Conservation (phyloP, 805 yeast genomes). For the Saccharomycopsis sp. region DNA sequence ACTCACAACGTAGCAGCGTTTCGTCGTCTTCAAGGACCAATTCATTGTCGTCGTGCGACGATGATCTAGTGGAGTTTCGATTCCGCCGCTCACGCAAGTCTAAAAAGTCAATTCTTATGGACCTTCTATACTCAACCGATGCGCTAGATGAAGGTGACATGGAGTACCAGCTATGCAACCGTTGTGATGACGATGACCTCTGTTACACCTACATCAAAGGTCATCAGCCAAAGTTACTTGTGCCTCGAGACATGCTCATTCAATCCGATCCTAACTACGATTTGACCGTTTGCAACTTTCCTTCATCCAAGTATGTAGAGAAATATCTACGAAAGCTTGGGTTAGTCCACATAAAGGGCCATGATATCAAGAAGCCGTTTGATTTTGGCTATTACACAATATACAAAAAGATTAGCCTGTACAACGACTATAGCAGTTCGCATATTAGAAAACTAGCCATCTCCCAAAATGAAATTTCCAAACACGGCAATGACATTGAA, state of each 20-base stretch:
- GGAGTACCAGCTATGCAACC: too few relatives aligned
- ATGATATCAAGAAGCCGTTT: constrained; percentile 3
- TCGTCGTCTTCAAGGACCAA: constrained; percentile 4
- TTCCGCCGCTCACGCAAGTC: not conserved
- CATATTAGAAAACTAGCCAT: too few relatives aligned
- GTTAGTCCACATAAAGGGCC: constrained; percentile 5
- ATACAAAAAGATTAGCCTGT: not conserved
- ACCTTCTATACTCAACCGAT: constrained; percentile 1
- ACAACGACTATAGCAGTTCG: too few relatives aligned
- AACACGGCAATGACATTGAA: not conserved
- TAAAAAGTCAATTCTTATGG: constrained; percentile 13
- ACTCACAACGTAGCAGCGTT: not conserved
- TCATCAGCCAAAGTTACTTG: not conserved
- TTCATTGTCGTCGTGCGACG: too few relatives aligned
- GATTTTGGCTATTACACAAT: constrained; percentile 17
- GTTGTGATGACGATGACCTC: too few relatives aligned
- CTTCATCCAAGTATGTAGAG: constrained; percentile 5
- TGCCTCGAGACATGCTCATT: not conserved
- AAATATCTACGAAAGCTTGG: constrained; percentile 11
- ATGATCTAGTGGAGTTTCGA: not conserved
- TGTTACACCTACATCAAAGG: too few relatives aligned
- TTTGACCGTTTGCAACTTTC: constrained; percentile 4
- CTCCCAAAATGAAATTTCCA: not conserved
- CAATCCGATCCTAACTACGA: constrained; percentile 11
- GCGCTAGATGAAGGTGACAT: constrained; percentile 1